These are phyloP conservation scores for Botrytis tulipae DNA, from an alignment of 2,329 filamentous ascomycete genomes.

Conservation along the genomic window DNA sequence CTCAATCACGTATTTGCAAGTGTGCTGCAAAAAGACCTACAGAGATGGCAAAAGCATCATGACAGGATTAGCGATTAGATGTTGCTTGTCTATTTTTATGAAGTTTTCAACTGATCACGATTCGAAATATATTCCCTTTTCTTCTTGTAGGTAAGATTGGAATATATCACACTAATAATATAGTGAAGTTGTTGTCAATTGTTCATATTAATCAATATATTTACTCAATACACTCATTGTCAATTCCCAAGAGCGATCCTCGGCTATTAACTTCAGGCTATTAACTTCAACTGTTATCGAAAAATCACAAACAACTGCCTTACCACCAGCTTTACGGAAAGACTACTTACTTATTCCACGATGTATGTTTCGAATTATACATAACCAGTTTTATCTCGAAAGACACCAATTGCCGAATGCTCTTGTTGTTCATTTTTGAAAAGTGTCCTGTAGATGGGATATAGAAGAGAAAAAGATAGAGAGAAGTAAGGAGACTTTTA, in stretches of 20 bases:
- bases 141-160: no score
- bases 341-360: neutral
- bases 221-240: neutral
- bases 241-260: neutral
- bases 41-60: neutral
- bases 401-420: no score
- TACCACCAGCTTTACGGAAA: neutral
- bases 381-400: no score
- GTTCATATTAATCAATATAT: no score
- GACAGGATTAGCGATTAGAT: neutral
- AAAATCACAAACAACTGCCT: neutral
- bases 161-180: no score
- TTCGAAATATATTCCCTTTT: neutral
- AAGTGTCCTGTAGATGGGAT: neutral
- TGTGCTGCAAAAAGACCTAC: neutral
- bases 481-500: neutral
- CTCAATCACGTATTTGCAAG: neutral
- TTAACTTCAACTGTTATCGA: rapidly evolving
- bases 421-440: neutral
- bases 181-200: neutral
- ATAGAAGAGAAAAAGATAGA: neutral
- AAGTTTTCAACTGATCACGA: neutral
- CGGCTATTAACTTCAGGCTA: neutral
- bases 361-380: neutral
- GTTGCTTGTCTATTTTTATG: neutral